Base-by-base conservation (phyloP, 768 basidiomycete species). In the Kondoa malvinella region DNA sequence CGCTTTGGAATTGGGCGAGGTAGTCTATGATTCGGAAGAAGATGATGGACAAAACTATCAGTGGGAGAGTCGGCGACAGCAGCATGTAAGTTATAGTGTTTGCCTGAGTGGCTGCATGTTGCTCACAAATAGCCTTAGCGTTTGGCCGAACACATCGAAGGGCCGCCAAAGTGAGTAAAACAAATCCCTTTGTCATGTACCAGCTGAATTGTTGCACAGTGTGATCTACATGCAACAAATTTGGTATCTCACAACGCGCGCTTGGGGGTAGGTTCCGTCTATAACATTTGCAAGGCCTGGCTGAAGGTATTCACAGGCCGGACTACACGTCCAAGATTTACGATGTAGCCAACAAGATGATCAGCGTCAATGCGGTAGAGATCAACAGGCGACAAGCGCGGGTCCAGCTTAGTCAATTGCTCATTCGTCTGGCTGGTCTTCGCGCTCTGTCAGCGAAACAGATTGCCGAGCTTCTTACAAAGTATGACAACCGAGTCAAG, bases 21-120 rank as follows among this genome's bases (percentile, higher is more conserved):
- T 12, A 16, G 61, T 29, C 8, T 60, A 25, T 17, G 61, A 63
- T 34, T 63, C 61, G 61, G 61, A 63, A 32, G 61, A 63, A 17
- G 61, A 63, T 63, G 57, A 59, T 29, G 61, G 27, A 12, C 3
- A 27, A 12, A 27, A 29, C 61, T 63, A 29, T 32, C 27, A 34
- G n/a, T 63, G 61, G 61, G 61, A 63, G n/a, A 63, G 61, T 33
- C 27, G 33, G 61, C 14, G 27, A 12, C 61, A 63, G 17, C 61
- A 63, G n/a, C 29, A 27, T 63, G 61, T 63, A n/a, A 4, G 15
- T 63, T 3, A 15, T 3, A 15, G 8, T 33, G 4, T 8, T 33
- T 8, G 15, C 33, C 32, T 27, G 30, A 29, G 30, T 25, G 33
- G 29, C 3, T 29, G 3, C 30, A 32, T 33, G 27, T 8, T 31